Base-by-base conservation (phyloP, 768 basidiomycete genomes). In the Trametes cinnabarina region DNA sequence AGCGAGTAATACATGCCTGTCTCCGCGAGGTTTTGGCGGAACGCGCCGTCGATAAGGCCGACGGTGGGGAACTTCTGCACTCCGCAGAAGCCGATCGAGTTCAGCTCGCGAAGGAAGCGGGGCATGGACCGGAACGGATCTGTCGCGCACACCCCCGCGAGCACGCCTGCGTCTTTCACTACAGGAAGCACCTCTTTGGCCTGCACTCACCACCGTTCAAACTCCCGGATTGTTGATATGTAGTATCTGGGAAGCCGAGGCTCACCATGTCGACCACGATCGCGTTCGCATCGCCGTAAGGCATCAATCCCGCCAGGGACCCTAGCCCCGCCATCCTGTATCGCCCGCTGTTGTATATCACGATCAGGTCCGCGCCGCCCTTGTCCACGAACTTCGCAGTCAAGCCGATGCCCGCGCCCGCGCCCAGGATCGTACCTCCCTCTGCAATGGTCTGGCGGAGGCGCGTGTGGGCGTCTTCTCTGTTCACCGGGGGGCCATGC, bases 11-110 rank as follows among this genome's bases (percentile, higher is more conserved):
- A 57, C 63, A 64, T 64, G n/a, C 63, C 63, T 23, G 63, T 64
- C 57, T 64, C 63, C 42, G 61, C 63, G n/a, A 64, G 60, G 47
- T 61, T 59, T 57, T 61, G 63, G 14, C 63, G 60, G 47, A 64
- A 64, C 17, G 32, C 57, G 34, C 60, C 63, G 51, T 61, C 63
- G 46, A 64, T 61, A 25, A 61, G 63, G 5, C 63, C 63, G 48
- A 64, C 63, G 30, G 63, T 64, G 17, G 63, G 63, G 57, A 64
- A 64, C 37, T 64, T 64, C 60, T 64, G 63, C 53, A 64, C 63
- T 32, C 63, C 63, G 47, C 63, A 59, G 57, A 64, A 61, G 23
- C 63, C 63, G 56, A 59, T 43, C n/a, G 51, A 54, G 15, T 46
- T 28, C 12, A 64, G 60, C 57, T 64, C 44, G 20, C 53, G 54